Evolutionary conservation across 345 rosid species (phyloP).

Genomic region (Pseudoturritis turrita): DNA sequence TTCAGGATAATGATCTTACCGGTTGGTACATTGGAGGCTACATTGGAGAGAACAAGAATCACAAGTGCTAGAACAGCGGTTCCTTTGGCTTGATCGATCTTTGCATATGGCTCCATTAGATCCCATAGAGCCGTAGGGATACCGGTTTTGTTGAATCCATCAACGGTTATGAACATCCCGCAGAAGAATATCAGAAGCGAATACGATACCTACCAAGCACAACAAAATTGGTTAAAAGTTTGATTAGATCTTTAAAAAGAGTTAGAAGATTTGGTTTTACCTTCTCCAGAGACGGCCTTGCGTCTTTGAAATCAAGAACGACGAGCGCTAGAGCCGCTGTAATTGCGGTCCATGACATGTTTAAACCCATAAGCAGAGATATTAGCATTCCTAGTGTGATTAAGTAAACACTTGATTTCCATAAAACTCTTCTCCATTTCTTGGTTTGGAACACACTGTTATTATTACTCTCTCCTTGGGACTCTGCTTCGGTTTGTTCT

Average conservation of each 20-base stretch:
- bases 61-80: conserved; percentile 54
- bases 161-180: conserved; percentile 82
- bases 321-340: conserved; percentile 80
- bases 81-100: conserved; percentile 45
- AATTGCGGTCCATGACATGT: conserved; percentile 91
- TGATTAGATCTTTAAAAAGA: background rate
- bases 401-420: conserved; percentile 65
- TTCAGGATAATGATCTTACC: conserved; percentile 34
- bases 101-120: conserved; percentile 66
- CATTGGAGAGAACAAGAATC: conserved; percentile 61
- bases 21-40: conserved; percentile 89
- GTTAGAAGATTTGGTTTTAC: conserved; percentile 28
- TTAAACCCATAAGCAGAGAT: conserved; percentile 62
- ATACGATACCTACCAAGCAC: conserved; percentile 58
- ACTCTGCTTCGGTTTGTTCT: conserved; percentile 34
- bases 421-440: conserved; percentile 46
- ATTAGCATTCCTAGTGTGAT: conserved; percentile 65
- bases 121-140: conserved; percentile 77
- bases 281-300: conserved; percentile 75
- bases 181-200: conserved; percentile 78
- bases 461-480: conserved; percentile 17
- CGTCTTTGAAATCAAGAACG: conserved; percentile 82
- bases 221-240: background rate
- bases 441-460: background rate
- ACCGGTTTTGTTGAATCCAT: conserved; percentile 83